Conservation (phyloP, 2,329 filamentous ascomycete genomes). For the Monilinia vaccinii-corymbosi region DNA sequence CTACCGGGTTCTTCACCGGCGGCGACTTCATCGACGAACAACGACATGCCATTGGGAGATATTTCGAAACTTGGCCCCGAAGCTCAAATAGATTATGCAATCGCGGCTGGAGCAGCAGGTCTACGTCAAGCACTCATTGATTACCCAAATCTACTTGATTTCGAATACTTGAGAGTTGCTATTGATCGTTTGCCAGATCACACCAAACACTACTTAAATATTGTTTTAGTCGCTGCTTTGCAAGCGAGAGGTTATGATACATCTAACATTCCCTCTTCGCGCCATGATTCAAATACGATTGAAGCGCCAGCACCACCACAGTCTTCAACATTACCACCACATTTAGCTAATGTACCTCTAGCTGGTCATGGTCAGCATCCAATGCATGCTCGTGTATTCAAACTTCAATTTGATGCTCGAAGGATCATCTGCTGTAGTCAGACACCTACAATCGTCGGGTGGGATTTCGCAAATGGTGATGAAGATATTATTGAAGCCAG, state of each 20-base stretch:
- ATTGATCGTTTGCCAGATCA: slow-evolving; percentile 14
- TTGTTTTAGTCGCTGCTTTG: slow-evolving; percentile 1
- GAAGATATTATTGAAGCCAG: slow-evolving; percentile 68
- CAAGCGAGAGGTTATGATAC: not conserved
- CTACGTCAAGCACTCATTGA: slow-evolving; percentile 27
- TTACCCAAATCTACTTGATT: slow-evolving; percentile 21
- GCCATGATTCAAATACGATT: not conserved
- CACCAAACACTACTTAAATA: slow-evolving; percentile 14
- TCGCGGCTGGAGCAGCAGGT: slow-evolving; percentile 41
- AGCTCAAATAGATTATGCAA: slow-evolving; percentile 43
- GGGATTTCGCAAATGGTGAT: slow-evolving; percentile 93
- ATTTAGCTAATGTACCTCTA: not conserved
- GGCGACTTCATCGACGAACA: not conserved
- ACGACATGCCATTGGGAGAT: not conserved
- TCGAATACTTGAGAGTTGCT: slow-evolving; percentile 12
- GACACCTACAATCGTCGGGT: slow-evolving; percentile 84
- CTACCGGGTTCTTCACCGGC: not conserved
- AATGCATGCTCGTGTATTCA: slow-evolving; percentile 61
- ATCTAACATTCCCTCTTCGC: not conserved
- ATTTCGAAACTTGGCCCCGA: slow-evolving; percentile 26
- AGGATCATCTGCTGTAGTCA: slow-evolving; percentile 94
- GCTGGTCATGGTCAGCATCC: not conserved
- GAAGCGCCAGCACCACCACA: slow-evolving; percentile 2
- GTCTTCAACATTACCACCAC: slow-evolving; percentile 16
- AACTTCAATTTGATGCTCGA: slow-evolving; percentile 89